A percentile compares a stretch with the other conserved stretches of the same genome.
These are phyloP conservation scores for Ichthyophonus hoferi DNA, from an alignment of 208 protist genomes.

Conservation along the genomic window DNA sequence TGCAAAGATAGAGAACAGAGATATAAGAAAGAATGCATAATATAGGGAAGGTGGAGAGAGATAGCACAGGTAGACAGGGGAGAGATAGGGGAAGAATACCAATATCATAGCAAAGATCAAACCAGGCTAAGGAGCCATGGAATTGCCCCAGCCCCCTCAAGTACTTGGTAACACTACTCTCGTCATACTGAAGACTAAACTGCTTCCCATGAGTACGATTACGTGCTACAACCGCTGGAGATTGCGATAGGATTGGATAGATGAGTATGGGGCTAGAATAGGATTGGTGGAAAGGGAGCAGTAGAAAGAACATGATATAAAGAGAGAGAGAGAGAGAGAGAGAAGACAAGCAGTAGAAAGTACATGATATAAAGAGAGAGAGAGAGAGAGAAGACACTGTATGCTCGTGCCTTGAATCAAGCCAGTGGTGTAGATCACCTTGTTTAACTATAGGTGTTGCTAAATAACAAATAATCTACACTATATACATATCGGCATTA, in stretches of 20 bases:
- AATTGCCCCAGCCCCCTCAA: neutral
- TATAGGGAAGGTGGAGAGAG: neutral
- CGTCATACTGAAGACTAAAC: neutral
- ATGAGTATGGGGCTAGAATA: neutral
- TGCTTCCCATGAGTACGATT: neutral
- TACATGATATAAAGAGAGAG: neutral
- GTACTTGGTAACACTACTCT: neutral
- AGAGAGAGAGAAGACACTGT: neutral
- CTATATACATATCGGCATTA: neutral
- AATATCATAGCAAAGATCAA: neutral
- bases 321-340: neutral
- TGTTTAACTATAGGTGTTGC: no score
- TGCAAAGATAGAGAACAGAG: no score
- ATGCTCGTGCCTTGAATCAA: no score
- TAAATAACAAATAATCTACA: neutral
- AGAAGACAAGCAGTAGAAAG: neutral
- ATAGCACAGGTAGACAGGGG: neutral
- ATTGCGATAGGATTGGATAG: neutral
- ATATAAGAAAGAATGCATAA: no score
- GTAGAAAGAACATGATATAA: neutral
- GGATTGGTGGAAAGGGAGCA: neutral
- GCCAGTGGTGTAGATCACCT: no score
- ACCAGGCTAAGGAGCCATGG: neutral
- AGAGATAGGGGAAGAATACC: neutral
- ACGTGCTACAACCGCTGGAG: neutral